These are phyloP conservation scores for Podospora pseudopauciseta DNA, from an alignment of 495 filamentous ascomycete species.

Conservation along the genomic window DNA sequence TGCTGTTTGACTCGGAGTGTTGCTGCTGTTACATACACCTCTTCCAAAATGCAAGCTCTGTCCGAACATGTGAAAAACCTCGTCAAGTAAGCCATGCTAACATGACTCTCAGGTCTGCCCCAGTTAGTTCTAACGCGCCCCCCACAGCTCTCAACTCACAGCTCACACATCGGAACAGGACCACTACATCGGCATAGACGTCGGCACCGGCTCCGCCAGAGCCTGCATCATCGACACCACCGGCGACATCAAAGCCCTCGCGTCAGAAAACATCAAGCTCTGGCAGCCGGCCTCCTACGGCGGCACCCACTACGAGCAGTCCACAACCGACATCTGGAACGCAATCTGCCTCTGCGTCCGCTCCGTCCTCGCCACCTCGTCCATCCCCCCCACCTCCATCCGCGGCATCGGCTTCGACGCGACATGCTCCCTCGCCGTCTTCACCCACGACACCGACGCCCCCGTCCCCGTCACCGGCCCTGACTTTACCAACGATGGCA, in stretches of 20 bases:
- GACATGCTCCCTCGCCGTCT: slow-evolving; percentile 91
- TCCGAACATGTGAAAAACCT: neutral
- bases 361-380: slow-evolving; percentile 70
- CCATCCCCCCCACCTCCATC: slow-evolving; percentile 66
- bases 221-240: slow-evolving; percentile 89
- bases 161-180: slow-evolving; percentile 27
- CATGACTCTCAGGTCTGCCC: slow-evolving; percentile 18
- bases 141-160: neutral
- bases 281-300: slow-evolving; percentile 86
- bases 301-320: slow-evolving; percentile 86
- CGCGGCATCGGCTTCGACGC: slow-evolving; percentile 94
- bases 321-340: slow-evolving; percentile 91
- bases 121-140: slow-evolving; percentile 18
- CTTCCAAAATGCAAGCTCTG: slow-evolving; percentile 3
- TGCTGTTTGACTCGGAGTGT: neutral
- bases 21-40: neutral
- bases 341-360: slow-evolving; percentile 82
- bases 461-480: slow-evolving; percentile 86
- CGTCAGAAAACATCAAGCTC: slow-evolving; percentile 84
- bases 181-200: slow-evolving; percentile 88
- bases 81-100: neutral
- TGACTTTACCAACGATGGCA: slow-evolving; percentile 69
- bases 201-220: slow-evolving; percentile 90
- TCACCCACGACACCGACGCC: slow-evolving; percentile 81
- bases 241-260: slow-evolving; percentile 88